phyloP scores from a whole-genome alignment of 2,329 filamentous ascomycete species.

The Colletotrichum acutatum region DNA sequence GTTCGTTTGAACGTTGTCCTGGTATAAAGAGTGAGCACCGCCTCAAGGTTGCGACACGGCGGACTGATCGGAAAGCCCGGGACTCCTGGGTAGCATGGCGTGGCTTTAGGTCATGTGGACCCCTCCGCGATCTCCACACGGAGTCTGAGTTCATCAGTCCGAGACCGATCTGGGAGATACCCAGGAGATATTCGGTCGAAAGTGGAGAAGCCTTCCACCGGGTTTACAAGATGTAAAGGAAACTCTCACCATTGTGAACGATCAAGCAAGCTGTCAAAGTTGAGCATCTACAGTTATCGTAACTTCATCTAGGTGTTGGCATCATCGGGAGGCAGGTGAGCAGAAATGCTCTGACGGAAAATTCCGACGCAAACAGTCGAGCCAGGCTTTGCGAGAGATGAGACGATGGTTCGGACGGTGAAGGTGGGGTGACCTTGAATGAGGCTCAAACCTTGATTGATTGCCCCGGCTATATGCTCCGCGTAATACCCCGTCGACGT shows the following conservation, averaged over 20 bases:
- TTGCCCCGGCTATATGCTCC: background rate
- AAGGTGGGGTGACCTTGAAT: background rate
- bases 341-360: too few relatives aligned
- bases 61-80: background rate
- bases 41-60: background rate
- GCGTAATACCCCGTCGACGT: background rate
- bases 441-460: background rate
- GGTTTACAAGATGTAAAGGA: background rate
- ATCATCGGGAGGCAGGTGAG: background rate
- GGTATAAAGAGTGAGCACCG: background rate
- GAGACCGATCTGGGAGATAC: background rate
- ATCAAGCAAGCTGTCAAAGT: too few relatives aligned
- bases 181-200: background rate
- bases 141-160: background rate
- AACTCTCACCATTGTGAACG: background rate
- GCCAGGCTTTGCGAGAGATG: background rate
- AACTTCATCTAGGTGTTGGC: too few relatives aligned
- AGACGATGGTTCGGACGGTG: background rate
- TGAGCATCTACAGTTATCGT: too few relatives aligned
- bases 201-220: too few relatives aligned
- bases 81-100: background rate
- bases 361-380: too few relatives aligned
- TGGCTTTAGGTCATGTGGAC: background rate
- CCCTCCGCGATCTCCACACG: background rate
- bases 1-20: background rate